These are phyloP conservation scores for Polytolypa hystricis DNA, from an alignment of 2,329 filamentous ascomycete genomes.

Conservation along the genomic window DNA sequence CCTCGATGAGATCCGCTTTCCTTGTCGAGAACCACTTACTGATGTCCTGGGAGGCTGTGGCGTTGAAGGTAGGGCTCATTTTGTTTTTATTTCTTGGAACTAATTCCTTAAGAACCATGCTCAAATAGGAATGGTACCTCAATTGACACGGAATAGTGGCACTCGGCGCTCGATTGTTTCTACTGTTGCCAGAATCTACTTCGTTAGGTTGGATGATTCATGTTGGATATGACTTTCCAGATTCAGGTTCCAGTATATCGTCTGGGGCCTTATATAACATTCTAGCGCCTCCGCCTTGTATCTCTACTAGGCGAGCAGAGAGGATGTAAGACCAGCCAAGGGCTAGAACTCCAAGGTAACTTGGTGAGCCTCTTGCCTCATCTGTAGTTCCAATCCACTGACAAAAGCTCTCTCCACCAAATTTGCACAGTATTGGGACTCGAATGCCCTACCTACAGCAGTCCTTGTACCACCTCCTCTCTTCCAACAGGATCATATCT, in stretches of 20 bases:
- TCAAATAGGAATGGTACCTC: background rate
- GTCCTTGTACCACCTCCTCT: slow-evolving; percentile 1
- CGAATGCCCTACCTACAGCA: slow-evolving; percentile 5
- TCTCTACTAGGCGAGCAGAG: slow-evolving; percentile 5
- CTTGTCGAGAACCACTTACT: slow-evolving; percentile 14
- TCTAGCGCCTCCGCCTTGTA: slow-evolving; percentile 2
- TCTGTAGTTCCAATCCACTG: slow-evolving; percentile 5
- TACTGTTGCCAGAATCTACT: slow-evolving; percentile 9
- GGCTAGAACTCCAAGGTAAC: slow-evolving; percentile 6
- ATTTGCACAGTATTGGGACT: slow-evolving; percentile 1
- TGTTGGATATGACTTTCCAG: too few relatives aligned
- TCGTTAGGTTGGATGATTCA: slow-evolving; percentile 17
- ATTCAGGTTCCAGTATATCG: too few relatives aligned
- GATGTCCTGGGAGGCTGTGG: slow-evolving; percentile 25
- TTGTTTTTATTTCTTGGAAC: slow-evolving; percentile 10
- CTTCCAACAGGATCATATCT: slow-evolving; percentile 4
- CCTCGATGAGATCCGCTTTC: slow-evolving; percentile 25
- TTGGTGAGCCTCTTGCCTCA: slow-evolving; percentile 1
- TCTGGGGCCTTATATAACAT: slow-evolving; percentile 5
- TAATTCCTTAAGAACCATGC: slow-evolving; percentile 1
- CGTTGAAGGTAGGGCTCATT: slow-evolving; percentile 16
- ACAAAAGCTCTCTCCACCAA: slow-evolving; percentile 5
- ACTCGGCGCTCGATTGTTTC: slow-evolving; percentile 20
- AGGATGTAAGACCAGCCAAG: slow-evolving; percentile 6
- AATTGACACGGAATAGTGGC: slow-evolving; percentile 8